Evolutionary conservation across 495 filamentous ascomycete species (phyloP).

Genomic region (Penicillium tannophilum): DNA sequence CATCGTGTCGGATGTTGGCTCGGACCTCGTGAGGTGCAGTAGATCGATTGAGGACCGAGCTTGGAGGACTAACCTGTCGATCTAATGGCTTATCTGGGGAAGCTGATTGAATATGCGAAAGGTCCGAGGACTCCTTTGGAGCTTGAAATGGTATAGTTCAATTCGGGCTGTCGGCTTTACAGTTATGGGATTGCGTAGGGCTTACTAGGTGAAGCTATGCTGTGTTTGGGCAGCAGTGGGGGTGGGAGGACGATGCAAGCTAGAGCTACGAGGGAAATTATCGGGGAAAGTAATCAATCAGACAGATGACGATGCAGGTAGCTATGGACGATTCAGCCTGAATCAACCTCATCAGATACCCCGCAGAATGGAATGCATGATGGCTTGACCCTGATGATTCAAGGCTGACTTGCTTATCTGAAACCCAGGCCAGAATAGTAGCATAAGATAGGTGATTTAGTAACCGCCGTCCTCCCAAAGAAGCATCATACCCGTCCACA

Average conservation of each 20-base stretch:
- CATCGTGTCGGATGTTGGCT: not conserved
- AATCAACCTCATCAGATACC: not conserved
- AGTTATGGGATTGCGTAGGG: no score
- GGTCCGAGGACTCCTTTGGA: not conserved
- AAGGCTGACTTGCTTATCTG: not conserved
- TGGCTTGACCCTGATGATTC: not conserved
- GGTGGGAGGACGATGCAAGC: not conserved
- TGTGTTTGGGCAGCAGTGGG: not conserved
- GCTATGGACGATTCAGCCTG: not conserved
- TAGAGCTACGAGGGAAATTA: not conserved
- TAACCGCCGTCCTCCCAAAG: no score
- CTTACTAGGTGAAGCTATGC: not conserved
- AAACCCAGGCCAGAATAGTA: not conserved
- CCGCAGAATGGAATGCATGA: not conserved
- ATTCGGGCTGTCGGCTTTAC: not conserved
- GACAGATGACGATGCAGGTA: not conserved
- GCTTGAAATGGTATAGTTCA: not conserved
- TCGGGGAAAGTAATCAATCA: not conserved
- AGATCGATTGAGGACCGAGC: not conserved
- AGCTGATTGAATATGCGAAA: not conserved
- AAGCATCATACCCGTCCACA: no score
- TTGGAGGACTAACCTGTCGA: not conserved
- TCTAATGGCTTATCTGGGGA: not conserved
- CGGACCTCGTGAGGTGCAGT: not conserved
- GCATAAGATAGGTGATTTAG: no score